Base-by-base conservation (phyloP, 1,284 basidiomycete species). In the Vanrija sp. region DNA sequence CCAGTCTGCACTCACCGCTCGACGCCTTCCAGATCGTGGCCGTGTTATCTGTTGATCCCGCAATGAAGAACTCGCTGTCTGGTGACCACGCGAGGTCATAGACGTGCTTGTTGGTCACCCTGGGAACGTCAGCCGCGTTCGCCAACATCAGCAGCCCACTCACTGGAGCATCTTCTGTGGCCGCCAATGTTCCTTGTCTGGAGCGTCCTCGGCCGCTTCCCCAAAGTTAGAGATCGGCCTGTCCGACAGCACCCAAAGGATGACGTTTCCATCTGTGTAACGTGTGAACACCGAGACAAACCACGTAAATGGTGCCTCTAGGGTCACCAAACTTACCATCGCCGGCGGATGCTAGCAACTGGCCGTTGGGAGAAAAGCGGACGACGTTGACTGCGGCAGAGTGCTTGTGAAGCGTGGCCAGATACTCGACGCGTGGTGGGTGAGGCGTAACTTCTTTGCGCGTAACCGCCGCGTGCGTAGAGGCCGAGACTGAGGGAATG, bases 51-150 rank as follows among this genome's bases (percentile, higher is more conserved):
- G 95, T 98, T 65, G 91, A 94, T 9, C 95, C 95, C 14, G 92
- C 87, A 47, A 98, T 84, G 55, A 99, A 83, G 61, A 89, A 94
- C 64, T 95, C 89, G 44, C 94, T 92, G 22, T 88, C 87, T 0
- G 96, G 96, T 60, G 90, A 93, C 95, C 95, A 98, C 0, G 93
- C 90, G 43, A 98, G 80, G 73, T 98, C 95, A 72, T 98, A 98
- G 12, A 98, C 91, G 73, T 98, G 93, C 82, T 92, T 91, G 14
- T 85, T 85, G 1, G 89, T 90, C 10, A 74, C 73, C 51, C 76
- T 77, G 49, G 25, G 41, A 18, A 23, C 35, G 39, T 56, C n/a
- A 57, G 47, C 37, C 22, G 47, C 18, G 41, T 47, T 37, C 35
- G 37, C 37, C 6, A 18, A 27, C 2, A 48, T 6, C 37, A 18